These are phyloP conservation scores for Xylaria acuta DNA, from an alignment of 495 filamentous ascomycete genomes.

Conservation along the genomic window DNA sequence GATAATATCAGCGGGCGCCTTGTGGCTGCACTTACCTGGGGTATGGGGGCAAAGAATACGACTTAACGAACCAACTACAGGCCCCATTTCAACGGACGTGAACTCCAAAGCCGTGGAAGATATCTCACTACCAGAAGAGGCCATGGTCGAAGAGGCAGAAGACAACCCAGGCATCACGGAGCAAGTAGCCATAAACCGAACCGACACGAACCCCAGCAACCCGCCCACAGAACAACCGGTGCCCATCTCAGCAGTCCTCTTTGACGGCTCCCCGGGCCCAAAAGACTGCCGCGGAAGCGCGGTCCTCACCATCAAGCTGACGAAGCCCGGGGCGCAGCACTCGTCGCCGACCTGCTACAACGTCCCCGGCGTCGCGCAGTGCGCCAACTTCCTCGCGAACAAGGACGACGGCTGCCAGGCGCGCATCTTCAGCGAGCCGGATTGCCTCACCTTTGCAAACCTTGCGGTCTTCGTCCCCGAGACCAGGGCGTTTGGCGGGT, in stretches of 20 bases:
- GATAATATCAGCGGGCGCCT: not conserved
- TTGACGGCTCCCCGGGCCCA: slow-evolving; percentile 46
- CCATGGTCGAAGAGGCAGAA: slow-evolving; percentile 27
- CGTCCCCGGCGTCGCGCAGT: slow-evolving; percentile 41
- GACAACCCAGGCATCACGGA: slow-evolving; percentile 30
- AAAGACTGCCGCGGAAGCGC: slow-evolving; percentile 44
- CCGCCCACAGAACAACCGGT: slow-evolving; percentile 32
- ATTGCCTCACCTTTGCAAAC: slow-evolving; percentile 46
- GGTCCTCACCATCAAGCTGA: slow-evolving; percentile 36
- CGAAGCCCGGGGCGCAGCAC: slow-evolving; percentile 34
- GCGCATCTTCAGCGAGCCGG: slow-evolving; percentile 46
- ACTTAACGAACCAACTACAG: slow-evolving; percentile 20
- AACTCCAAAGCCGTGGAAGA: slow-evolving; percentile 18
- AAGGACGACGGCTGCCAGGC: slow-evolving; percentile 49
- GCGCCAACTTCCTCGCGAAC: slow-evolving; percentile 45
- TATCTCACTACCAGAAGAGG: slow-evolving; percentile 25
- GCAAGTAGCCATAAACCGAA: slow-evolving; percentile 45
- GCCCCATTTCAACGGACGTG: slow-evolving; percentile 26
- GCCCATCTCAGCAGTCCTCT: slow-evolving; percentile 44
- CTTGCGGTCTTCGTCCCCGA: slow-evolving; percentile 50
- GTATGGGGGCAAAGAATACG: slow-evolving; percentile 28
- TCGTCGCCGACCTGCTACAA: slow-evolving; percentile 42
- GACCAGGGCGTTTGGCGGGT: slow-evolving; percentile 42
- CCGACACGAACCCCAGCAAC: slow-evolving; percentile 30
- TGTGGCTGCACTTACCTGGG: not conserved